Evolutionary conservation across 2,329 filamentous ascomycete species (phyloP).

Genomic region (Helotiales sp.): DNA sequence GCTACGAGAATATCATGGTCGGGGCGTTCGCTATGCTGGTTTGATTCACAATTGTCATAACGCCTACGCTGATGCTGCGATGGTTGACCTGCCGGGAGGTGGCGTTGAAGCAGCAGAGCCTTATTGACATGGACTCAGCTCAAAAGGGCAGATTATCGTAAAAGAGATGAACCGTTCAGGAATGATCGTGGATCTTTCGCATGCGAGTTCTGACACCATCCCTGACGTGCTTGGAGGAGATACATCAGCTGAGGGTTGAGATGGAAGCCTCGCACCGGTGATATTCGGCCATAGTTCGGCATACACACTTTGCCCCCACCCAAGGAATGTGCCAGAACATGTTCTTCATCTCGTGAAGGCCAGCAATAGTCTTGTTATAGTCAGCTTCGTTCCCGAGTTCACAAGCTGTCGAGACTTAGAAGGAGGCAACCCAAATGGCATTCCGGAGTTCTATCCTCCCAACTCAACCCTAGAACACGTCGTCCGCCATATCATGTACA

Average conservation of each 20-base stretch:
- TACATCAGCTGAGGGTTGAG: constrained; percentile 62
- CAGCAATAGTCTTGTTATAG: constrained; percentile 78
- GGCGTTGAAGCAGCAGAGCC: constrained; percentile 44
- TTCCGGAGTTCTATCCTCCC: constrained; percentile 66
- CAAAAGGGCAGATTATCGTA: constrained; percentile 66
- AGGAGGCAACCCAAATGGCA: constrained; percentile 57
- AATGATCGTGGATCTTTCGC: constrained; percentile 89
- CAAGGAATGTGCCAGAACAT: constrained; percentile 85
- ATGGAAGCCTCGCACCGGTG: constrained; percentile 74
- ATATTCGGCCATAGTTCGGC: constrained; percentile 90
- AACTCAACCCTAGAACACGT: constrained; percentile 77
- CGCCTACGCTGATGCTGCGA: constrained; percentile 80
- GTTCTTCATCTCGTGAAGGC: constrained; percentile 75
- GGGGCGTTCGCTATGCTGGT: constrained; percentile 88
- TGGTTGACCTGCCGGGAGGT: constrained; percentile 54
- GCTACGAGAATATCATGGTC: constrained; percentile 70
- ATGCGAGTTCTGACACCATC: constrained; percentile 81
- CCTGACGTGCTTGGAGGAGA: constrained; percentile 70
- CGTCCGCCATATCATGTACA: constrained; percentile 77
- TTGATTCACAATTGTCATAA: constrained; percentile 97
- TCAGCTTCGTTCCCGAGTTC: constrained; percentile 85
- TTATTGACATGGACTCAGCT: constrained; percentile 71
- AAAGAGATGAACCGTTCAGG: constrained; percentile 92
- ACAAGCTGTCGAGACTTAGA: constrained; percentile 66
- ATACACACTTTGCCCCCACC: constrained; percentile 79